Base-by-base conservation (phyloP, 371 early-diverging fungal genomes). In the Furculomyces boomerangus region DNA sequence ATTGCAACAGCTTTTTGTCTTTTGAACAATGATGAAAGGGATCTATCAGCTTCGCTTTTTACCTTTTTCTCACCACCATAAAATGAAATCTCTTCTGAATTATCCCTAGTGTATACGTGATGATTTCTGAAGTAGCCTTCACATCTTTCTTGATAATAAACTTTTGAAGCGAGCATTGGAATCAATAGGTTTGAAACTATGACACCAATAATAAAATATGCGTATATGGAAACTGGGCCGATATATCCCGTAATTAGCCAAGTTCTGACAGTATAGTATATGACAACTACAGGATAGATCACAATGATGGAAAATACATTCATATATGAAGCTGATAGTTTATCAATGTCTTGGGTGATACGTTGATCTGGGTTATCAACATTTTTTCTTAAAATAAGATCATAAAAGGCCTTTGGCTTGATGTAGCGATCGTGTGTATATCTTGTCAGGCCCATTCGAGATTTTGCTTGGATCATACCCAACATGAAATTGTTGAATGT, bases 331-430 rank as follows among this genome's bases (percentile, higher is more conserved):
- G 74, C 74, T 7, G 86, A 56, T 41, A 93, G 76, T 55, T 82
- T 81, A 57, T 86, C 89, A 14, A 88, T 74, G 64, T 93, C 94
- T 60, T 89, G 88, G 3, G 91, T 75, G 41, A 91, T 86, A 7
- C 92, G 81, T 64, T 90, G 90, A 61, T 93, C 92, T 2, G 85
- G 85, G 58, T 84, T 85, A 56, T 86, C 87, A 14, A 83, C 61
- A 37, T 74, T 62, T 26, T 75, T 69, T 54, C 66, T 70, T 45
- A 66, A 65, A 24, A 78, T 66, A 47, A 83, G 62, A 10, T 72
- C 62, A 63, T 84, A 83, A 52, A 84, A 70, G 1, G 70, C 58
- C 27, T 72, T 74, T n/a, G 76, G 69, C 27, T 64, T 65, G 31
- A 86, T 64, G 54, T 84, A 86, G 30, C 71, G 65, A 57, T 61